Evolutionary conservation across 2,329 filamentous ascomycete genomes (phyloP).

Genomic region (Emmonsiellopsis sp.): DNA sequence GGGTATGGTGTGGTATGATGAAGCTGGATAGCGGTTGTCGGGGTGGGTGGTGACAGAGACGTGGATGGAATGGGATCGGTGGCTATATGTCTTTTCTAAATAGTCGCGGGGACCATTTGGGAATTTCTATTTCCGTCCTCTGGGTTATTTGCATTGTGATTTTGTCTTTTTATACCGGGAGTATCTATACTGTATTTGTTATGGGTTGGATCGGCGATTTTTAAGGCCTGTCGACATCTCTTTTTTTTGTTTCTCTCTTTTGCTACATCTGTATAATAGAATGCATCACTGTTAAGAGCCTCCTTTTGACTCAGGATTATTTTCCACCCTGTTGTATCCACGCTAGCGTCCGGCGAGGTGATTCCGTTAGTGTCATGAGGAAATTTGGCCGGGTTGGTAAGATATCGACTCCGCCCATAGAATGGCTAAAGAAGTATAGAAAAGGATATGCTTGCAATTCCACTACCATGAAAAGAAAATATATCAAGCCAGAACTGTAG

Average conservation of each 20-base stretch:
- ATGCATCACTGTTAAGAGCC: background rate
- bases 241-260: background rate
- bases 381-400: no score
- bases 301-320: background rate
- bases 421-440: no score
- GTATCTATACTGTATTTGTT: constrained; percentile 3
- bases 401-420: no score
- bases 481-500: no score
- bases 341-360: no score
- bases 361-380: background rate
- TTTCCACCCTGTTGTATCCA: background rate
- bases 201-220: background rate
- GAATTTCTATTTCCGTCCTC: background rate
- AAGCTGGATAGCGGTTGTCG: no score
- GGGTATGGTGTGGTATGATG: constrained; percentile 3
- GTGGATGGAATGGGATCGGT: no score
- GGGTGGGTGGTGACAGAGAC: background rate
- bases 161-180: background rate
- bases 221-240: background rate
- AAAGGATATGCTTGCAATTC: no score
- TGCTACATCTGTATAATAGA: background rate
- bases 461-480: no score
- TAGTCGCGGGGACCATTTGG: background rate
- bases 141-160: background rate
- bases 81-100: no score